Evolutionary conservation across 2,329 filamentous ascomycete species (phyloP), one percentile per base, ranked within the genome.

Genomic region (Arthrobotrys iridis): DNA sequence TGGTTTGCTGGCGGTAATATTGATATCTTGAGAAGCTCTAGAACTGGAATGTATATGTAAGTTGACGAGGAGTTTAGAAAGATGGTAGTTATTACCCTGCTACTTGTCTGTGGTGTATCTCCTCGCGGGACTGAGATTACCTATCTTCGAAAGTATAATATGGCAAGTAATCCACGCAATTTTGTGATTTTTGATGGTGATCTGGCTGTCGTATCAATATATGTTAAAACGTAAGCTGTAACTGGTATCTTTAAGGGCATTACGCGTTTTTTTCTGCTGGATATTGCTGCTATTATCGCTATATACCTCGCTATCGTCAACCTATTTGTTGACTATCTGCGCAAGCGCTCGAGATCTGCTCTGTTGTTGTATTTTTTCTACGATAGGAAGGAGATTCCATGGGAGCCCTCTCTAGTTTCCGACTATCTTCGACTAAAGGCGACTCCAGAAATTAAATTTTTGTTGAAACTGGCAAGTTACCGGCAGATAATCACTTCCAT

Each of bases 131-230:
- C 59, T 7, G 59, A 63, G 24, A 10, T 63, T 1, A 20, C 22
- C n/a, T 7, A 2, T n/a, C 24, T 46, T 2, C 22, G 40, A 15
- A 46, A 48, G 15, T 46, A 20, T 11, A 63, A 63, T 24, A 37
- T 18, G 4, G 24, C 28, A 5, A 2, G 5, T 15, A 22, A 37
- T 24, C 4, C 13, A 4, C 40, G 59, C 10, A 63, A 33, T 33
- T 63, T 63, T 48, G n/a, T 33, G 3, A 28, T 63, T 7, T 2
- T 63, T 2, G 59, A 63, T 13, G 41, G 22, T 2, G 59, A 48
- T 8, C 2, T 48, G 4, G n/a, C 35, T 5, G 35, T 63, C 26
- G 3, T 63, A 13, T 18, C 18, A 7, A 3, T 1, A 2, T 63
- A 63, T 18, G 35, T 18, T 15, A 63, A 63, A 13, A 63, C 41